Evolutionary conservation across 768 basidiomycete species (phyloP), one percentile per base, ranked within the genome.

Genomic region (Strobilomyces dryophilus): DNA sequence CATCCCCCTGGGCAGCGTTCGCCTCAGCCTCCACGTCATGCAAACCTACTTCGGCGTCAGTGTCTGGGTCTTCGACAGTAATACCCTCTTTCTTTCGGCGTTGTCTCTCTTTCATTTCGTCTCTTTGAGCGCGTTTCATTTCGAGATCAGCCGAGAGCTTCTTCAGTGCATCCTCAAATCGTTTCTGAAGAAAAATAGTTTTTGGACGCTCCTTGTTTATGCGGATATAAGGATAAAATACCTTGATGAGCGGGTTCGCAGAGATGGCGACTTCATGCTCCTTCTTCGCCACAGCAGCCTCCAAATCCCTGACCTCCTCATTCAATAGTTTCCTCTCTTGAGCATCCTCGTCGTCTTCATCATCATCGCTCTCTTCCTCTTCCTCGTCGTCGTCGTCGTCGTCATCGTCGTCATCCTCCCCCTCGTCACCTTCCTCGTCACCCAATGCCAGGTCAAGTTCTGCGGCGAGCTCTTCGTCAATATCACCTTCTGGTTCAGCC

Each of bases 131-230:
- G 10, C 79, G 72, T 66, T 94, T 95, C 80, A 85, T 84, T 58
- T 95, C 93, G 29, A 95, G 74, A 65, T 97, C 93, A 34, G 83
- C 81, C 11, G 84, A 80, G 45, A 97, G 76, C 70, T 95, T 97
- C 75, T 85, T 90, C 62, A 95, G 70, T 17, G 89, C 87, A 66
- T 95, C 94, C 67, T 95, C 92, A 70, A 95, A 95, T 34, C 93
- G 93, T 81, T 87, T 88, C 87, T 94, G 47, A 26, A 8, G 47
- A 26, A 5, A 61, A 18, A 47, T n/a, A 53, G 54, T 26, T 11
- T 29, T 21, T 35, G 32, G 55, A 17, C 35, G 8, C 47, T 18
- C 18, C 15, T 8, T 8, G 20, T n/a, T 17, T 29, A 35, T 10
- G 8, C 14, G 45, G 32, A 51, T n/a, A 52, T 21, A 51, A 37